Evolutionary conservation across 768 basidiomycete genomes (phyloP).

Genomic region (Lentinula boryana): DNA sequence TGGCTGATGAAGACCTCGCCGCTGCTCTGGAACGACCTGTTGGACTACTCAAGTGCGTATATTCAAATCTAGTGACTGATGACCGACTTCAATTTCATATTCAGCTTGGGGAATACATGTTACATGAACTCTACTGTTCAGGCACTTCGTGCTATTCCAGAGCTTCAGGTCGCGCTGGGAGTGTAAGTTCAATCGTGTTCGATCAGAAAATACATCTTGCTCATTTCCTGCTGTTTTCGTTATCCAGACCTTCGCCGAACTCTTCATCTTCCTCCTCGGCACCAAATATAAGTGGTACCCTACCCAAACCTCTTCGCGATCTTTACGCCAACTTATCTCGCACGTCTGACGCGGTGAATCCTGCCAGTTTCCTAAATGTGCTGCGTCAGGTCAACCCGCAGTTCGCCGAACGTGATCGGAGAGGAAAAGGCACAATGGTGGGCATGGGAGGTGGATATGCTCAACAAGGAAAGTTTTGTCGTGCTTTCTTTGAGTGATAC

Average conservation of each 20-base stretch:
- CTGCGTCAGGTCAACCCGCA: constrained; percentile 82
- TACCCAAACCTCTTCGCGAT: constrained; percentile 53
- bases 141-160: constrained; percentile 88
- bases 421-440: constrained; percentile 30
- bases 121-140: constrained; percentile 98
- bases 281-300: constrained; percentile 20
- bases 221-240: background rate
- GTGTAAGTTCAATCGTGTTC: constrained; percentile 32
- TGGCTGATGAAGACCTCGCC: constrained; percentile 78
- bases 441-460: constrained; percentile 47
- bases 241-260: background rate
- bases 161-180: constrained; percentile 69
- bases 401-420: constrained; percentile 68
- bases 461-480: constrained; percentile 54
- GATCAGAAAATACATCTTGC: no score
- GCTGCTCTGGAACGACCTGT: constrained; percentile 79
- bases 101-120: constrained; percentile 86
- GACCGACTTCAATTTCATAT: background rate
- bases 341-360: constrained; percentile 73
- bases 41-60: constrained; percentile 66
- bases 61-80: background rate
- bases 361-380: constrained; percentile 57
- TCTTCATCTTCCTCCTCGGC: constrained; percentile 27
- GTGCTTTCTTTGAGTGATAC: background rate
- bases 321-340: constrained; percentile 68